Percentiles rank a stretch among this genome's conserved stretches.
These are phyloP conservation scores for Limonium bicolor DNA, from an alignment of 148 eudicot species.

Conservation along the genomic window DNA sequence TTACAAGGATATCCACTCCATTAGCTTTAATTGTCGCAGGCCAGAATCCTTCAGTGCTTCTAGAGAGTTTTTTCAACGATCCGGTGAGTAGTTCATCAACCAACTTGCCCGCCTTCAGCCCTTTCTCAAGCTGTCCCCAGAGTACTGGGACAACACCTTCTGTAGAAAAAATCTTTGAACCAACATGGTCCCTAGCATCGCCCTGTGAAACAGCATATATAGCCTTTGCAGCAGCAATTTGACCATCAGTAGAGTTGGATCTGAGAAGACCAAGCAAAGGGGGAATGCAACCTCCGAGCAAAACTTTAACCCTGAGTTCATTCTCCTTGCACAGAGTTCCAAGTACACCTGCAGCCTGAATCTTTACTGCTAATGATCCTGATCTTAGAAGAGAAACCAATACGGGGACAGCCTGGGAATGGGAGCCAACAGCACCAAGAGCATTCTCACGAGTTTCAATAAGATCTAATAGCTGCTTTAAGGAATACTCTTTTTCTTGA, in stretches of 20 bases:
- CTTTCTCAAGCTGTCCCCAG: constrained; percentile 76
- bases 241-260: constrained; percentile 84
- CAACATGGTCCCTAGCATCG: constrained; percentile 87
- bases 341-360: constrained; percentile 85
- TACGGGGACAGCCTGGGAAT: constrained; percentile 98
- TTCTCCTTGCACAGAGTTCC: constrained; percentile 95
- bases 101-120: constrained; percentile 51
- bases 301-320: constrained; percentile 85
- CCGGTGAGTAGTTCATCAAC: constrained; percentile 88
- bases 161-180: constrained; percentile 95
- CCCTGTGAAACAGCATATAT: constrained; percentile 93
- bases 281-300: constrained; percentile 96
- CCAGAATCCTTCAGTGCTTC: constrained; percentile 88
- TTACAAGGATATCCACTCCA: constrained; percentile 75
- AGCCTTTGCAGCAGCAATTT: constrained; percentile 87
- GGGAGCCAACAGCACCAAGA: constrained; percentile 97
- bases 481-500: constrained; percentile 71
- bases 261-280: constrained; percentile 88
- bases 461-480: constrained; percentile 73
- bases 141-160: constrained; percentile 98
- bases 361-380: constrained; percentile 70
- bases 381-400: constrained; percentile 90
- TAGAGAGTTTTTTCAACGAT: constrained; percentile 71
- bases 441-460: constrained; percentile 91
- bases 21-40: constrained; percentile 73